Conservation (phyloP, 176 grass and related monocot species). For the Tuctoria greenei region DNA sequence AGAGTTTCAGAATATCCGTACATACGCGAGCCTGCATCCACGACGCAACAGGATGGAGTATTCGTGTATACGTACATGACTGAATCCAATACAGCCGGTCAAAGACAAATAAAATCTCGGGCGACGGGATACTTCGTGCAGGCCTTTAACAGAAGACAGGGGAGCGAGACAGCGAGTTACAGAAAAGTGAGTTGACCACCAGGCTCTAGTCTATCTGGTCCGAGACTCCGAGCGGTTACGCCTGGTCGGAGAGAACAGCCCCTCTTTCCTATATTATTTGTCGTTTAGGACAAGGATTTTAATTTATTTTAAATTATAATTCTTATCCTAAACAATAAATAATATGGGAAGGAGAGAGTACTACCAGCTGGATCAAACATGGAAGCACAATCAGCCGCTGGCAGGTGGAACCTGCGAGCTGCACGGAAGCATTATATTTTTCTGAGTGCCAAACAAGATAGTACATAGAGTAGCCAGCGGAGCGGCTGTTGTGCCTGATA, state of each 20-base stretch:
- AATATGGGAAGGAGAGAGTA: too few relatives aligned
- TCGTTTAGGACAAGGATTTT: too few relatives aligned
- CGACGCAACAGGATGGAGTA: neutral
- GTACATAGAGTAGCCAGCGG: neutral
- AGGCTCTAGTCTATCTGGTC: neutral
- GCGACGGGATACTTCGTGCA: neutral
- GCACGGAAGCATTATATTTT: neutral
- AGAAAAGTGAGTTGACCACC: conserved; percentile 32
- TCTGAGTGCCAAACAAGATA: neutral
- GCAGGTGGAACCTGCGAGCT: neutral
- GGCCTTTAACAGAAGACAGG: neutral
- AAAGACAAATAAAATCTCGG: conserved; percentile 15
- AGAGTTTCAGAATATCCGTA: neutral
- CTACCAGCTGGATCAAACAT: conserved; percentile 14
- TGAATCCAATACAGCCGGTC: neutral
- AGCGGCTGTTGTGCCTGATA: neutral
- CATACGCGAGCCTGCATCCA: neutral
- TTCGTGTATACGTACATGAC: conserved; percentile 1
- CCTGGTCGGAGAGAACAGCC: too few relatives aligned
- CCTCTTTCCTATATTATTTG: too few relatives aligned
- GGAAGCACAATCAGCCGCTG: neutral
- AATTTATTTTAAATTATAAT: too few relatives aligned
- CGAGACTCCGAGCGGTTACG: neutral
- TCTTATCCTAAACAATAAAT: too few relatives aligned
- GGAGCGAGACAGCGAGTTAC: neutral